Base-by-base conservation (phyloP, 495 filamentous ascomycete genomes). In the Penicillium crystallinum region DNA sequence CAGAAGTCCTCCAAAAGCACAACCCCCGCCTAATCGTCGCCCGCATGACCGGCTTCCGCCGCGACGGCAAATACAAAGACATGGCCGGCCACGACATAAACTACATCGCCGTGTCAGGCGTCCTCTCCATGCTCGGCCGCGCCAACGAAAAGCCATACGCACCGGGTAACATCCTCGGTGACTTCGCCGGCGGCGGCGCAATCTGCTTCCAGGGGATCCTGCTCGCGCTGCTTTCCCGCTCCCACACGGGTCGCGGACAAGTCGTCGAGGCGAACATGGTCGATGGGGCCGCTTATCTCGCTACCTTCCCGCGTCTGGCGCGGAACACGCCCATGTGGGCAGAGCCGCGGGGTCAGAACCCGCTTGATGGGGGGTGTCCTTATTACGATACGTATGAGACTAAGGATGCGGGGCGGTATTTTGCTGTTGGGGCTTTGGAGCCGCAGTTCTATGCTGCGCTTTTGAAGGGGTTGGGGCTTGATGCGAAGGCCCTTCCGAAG, bases 41-140 rank as follows among this genome's bases (percentile, higher is more conserved):
- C 5, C 86, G 91, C 14, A 81, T 97, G 74, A 92, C 91, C 6
- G 92, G 92, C 0, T 96, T 96, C 65, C 78, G 91, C 5, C 79
- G 90, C 21, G 89, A 92, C 61, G 91, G 91, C 1, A 84, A 83
- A 56, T 97, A 95, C 68, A 80, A 80, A 36, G 61, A 75, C 52
- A 96, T 96, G 90, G 92, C 92, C 0, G 91, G 92, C n/a, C 92
- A 97, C 58, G 92, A 97, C 64, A 96, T 97, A 64, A 97, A 97
- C 62, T 97, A 96, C 68, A 84, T 97, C 19, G 88, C 91, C 30
- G 89, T 95, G 0, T 88, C 86, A 1, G 92, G 92, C 0, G 86
- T 87, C 0, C 69, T 97, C 12, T 78, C 77, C 1, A 76, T 95
- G 70, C 76, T 97, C 0, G 92, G 92, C 0, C 74, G 86, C 0